Base-by-base conservation (phyloP, 371 early-diverging fungal genomes). In the Catenaria anguillulae region DNA sequence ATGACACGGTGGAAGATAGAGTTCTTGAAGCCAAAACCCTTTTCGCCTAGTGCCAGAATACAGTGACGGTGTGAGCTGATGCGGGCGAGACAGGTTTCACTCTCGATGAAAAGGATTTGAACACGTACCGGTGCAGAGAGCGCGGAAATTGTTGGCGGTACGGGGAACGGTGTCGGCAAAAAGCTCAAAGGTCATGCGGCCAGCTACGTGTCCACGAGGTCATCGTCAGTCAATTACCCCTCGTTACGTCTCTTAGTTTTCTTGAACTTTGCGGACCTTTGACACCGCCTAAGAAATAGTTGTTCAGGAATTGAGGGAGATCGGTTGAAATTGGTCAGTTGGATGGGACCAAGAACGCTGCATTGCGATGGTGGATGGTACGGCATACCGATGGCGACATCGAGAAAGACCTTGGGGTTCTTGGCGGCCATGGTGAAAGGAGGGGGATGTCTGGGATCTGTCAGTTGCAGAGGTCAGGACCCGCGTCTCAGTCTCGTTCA, bases 381-480 rank as follows among this genome's bases (percentile, higher is more conserved):
- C 46, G 52, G 21, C 52, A 17, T 50, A 50, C 52, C 52, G 65
- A 78, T 67, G 56, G 81, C 71, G 36, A 83, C 65, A 54, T 83
- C 84, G 63, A 83, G 81, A 65, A 76, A 83, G 56, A 81, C 81
- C 71, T 75, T 70, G 35, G 68, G 63, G 33, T 69, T 56, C 66
- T 73, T 73, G 66, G 71, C 58, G 36, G 58, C 58, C 58, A 58
- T 58, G 26, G 0, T 50, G 29, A 8, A 40, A 40, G n/a, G n/a
- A n/a, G n/a, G n/a, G n/a, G n/a, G n/a, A n/a, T n/a, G n/a, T n/a
- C n/a, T n/a, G n/a, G n/a, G n/a, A n/a, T n/a, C n/a, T n/a, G n/a
- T n/a, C n/a, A n/a, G n/a, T n/a, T n/a, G n/a, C n/a, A n/a, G n/a
- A n/a, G n/a, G n/a, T n/a, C n/a, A n/a, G n/a, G n/a, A n/a, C n/a